Base-by-base conservation (phyloP, 495 filamentous ascomycete genomes). In the Echria macrotheca region DNA sequence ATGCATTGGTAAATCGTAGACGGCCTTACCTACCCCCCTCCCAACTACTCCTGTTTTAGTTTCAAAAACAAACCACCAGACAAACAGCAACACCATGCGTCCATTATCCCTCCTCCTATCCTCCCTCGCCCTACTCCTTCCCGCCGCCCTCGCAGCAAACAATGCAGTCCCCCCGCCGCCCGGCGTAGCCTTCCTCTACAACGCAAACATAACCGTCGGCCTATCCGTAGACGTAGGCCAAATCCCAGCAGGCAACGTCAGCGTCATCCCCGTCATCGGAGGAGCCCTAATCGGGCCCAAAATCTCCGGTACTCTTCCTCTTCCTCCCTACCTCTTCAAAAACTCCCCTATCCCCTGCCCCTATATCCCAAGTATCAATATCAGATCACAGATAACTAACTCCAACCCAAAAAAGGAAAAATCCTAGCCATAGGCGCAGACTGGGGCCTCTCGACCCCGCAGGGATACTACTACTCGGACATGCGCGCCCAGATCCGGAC, bases 221-320 rank as follows among this genome's bases (percentile, higher is more conserved):
- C 12, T 55, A 15, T 40, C 52, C 1, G 52, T 55, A 6, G 52
- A 55, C n/a, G 52, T 55, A 12, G 52, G 52, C 18, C n/a, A 23
- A 12, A 55, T 55, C 15, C 52, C 52, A 25, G 52, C 47, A 3
- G 52, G 52, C 5, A 55, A 55, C 17, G 47, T 55, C 47, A 55
- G 32, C 33, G 52, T 55, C 12, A 55, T 55, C 6, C 52, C 52
- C 1, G 36, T 55, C 11, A 55, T 50, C 24, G 52, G 52, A 3
- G 52, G 52, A 2, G 47, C 52, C 9, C 6, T 55, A 10, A 31
- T 40, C 0, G 52, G 52, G 11, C 52, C 52, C 1, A 50, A 50
- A n/a, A 14, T 55, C n/a, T 38, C 52, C 0, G 52, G 52, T 55
- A 31, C 26, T 23, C 2, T 25, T 12, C 17, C 12, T 21, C 5